Evolutionary conservation across 2,329 filamentous ascomycete species (phyloP), one percentile per base, ranked within the genome.

Genomic region (Arthrobotrys musiformis): DNA sequence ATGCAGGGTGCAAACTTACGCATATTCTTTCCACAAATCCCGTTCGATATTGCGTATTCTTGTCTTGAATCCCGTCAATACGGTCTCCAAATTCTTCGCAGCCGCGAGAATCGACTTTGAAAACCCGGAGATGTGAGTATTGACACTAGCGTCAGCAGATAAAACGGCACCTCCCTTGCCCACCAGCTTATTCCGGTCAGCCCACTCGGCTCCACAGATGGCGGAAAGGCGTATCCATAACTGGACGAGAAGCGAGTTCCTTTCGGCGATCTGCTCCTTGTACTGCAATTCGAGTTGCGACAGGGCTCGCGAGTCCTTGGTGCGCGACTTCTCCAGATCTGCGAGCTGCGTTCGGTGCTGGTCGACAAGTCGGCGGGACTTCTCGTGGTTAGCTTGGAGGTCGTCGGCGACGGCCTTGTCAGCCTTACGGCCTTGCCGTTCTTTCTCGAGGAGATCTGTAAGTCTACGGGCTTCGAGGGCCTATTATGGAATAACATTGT

Each of bases 181-280:
- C 82, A 98, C 92, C 24, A 97, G 89, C 70, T 91, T 91, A 83
- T 98, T 94, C 81, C 91, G 90, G 83, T 97, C 92, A 3, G 92
- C 89, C 94, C 95, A 99, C 82, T 98, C 95, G 0, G 90, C 88
- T 9, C 95, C 95, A 81, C 95, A 98, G 48, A 98, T 87, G 0
- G 89, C 87, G 2, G 93, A 94, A 7, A 99, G 87, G 52, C 92
- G 89, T 79, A 94, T 94, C 95, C 95, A 99, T 4, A 98, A 86
- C n/a, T 90, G 88, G 22, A 97, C 88, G 17, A 98, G 87, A 63
- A 99, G 86, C 76, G 92, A 91, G 84, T 98, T 97, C 68, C 95
- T 90, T 84, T 98, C 95, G 48, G 88, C 88, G 42, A 98, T 87
- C 84, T 98, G 93, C 63, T 97, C 94, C 80, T 91, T 92, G 84